phyloP scores from a whole-genome alignment of 139 green algal species.

The Astrephomene gubernaculifera region DNA sequence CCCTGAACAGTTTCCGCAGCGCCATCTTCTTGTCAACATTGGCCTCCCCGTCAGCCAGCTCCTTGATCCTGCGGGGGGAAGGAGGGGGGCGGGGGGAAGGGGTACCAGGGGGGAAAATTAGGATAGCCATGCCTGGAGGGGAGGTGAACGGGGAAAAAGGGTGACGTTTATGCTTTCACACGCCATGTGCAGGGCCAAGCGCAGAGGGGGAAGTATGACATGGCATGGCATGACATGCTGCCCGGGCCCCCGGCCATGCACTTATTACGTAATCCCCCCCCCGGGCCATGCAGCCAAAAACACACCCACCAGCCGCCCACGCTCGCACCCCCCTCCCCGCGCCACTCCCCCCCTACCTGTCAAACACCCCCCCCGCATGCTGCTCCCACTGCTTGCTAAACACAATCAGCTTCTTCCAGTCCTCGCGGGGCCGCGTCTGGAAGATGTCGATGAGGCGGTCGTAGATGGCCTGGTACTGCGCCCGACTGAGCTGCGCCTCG shows the following conservation, averaged over 20 bases:
- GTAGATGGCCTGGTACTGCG: conserved; percentile 71
- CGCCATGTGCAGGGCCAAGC: too few species aligned
- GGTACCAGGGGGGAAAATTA: neutral
- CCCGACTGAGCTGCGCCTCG: conserved; percentile 57
- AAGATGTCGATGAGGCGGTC: conserved; percentile 69
- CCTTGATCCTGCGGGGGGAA: conserved; percentile 56
- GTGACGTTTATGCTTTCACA: too few species aligned
- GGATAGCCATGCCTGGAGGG: too few species aligned
- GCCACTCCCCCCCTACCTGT: conserved; percentile 46
- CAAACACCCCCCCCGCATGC: conserved; percentile 65
- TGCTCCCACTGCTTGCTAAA: conserved; percentile 70
- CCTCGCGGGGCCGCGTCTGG: conserved; percentile 63
- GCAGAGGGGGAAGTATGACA: too few species aligned
- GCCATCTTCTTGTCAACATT: conserved; percentile 70
- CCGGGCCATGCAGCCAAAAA: too few species aligned
- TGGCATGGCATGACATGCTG: too few species aligned
- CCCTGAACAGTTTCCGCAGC: conserved; percentile 59
- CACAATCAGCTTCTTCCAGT: conserved; percentile 78
- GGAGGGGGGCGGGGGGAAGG: neutral
- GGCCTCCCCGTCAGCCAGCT: conserved; percentile 58
- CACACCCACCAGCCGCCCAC: too few species aligned
- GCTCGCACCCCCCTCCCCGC: neutral
- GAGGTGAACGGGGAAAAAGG: too few species aligned
- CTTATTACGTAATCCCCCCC: too few species aligned
- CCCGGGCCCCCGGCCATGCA: too few species aligned